A percentile compares a stretch with the other conserved stretches of the same genome.
phyloP scores from a whole-genome alignment of 805 yeast species.

The Candida boleticola region DNA sequence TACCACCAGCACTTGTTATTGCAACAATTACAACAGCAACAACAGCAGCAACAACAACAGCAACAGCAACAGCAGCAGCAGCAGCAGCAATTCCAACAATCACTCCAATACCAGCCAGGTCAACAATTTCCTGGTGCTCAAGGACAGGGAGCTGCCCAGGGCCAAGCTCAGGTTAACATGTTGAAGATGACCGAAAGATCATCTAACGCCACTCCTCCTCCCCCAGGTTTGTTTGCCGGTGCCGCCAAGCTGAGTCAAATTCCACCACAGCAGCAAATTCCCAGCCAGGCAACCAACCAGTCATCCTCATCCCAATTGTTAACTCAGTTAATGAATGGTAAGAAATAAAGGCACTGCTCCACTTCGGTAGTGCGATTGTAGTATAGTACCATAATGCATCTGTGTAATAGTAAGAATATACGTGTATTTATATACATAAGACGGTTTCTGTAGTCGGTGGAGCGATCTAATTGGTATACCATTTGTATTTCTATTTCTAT shows the following conservation, averaged over 20 bases:
- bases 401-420: no score
- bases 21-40: slow-evolving; percentile 32
- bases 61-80: slow-evolving; percentile 33
- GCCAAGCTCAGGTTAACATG: slow-evolving; percentile 24
- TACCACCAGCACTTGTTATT: slow-evolving; percentile 21
- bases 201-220: slow-evolving; percentile 51
- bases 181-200: slow-evolving; percentile 31
- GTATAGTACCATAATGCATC: no score
- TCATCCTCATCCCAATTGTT: slow-evolving; percentile 76
- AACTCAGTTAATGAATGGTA: slow-evolving; percentile 83
- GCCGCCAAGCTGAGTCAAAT: slow-evolving; percentile 9
- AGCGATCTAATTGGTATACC: no score
- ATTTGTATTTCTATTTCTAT: background rate
- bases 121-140: slow-evolving; percentile 6
- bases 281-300: slow-evolving; percentile 16
- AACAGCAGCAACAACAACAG: slow-evolving; percentile 26
- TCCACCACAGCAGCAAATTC: slow-evolving; percentile 10
- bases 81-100: slow-evolving; percentile 13
- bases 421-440: no score
- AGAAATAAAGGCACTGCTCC: slow-evolving; percentile 33
- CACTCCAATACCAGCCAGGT: slow-evolving; percentile 9
- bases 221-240: slow-evolving; percentile 61
- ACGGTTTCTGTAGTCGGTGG: no score
- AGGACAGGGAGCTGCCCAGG: slow-evolving; percentile 1
- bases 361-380: no score